phyloP scores from a whole-genome alignment of 2,329 filamentous ascomycete genomes.

The Aspergillus flavus region DNA sequence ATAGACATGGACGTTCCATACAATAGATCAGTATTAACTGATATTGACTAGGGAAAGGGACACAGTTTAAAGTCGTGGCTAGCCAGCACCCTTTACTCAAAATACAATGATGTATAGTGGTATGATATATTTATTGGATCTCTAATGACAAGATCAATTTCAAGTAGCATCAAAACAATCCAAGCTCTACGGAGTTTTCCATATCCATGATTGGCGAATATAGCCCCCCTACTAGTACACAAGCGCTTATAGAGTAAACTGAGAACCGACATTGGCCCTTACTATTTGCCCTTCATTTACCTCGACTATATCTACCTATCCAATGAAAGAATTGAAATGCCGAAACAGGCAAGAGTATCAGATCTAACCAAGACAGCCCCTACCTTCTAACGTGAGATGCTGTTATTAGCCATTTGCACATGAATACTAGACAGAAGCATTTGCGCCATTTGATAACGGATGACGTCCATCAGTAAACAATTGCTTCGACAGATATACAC shows the following conservation, averaged over 20 bases:
- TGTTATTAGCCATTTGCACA: neutral
- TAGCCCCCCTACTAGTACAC: neutral
- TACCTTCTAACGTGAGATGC: neutral
- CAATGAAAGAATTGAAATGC: neutral
- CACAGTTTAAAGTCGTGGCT: neutral
- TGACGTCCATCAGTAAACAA: neutral
- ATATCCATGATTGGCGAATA: neutral
- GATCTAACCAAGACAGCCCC: neutral
- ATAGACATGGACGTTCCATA: neutral
- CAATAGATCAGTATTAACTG: neutral
- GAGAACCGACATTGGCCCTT: neutral
- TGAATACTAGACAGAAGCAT: neutral
- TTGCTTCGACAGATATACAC: neutral
- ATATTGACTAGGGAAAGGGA: neutral
- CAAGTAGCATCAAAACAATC: neutral
- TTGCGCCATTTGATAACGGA: neutral
- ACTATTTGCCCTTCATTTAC: neutral
- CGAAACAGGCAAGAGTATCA: neutral
- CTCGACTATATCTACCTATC: neutral
- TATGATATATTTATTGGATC: neutral
- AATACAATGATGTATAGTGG: neutral
- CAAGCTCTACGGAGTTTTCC: neutral
- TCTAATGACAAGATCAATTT: neutral
- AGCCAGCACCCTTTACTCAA: neutral
- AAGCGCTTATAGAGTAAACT: neutral